phyloP scores from a whole-genome alignment of 257 asterid genomes.

The Gentiana straminea region DNA sequence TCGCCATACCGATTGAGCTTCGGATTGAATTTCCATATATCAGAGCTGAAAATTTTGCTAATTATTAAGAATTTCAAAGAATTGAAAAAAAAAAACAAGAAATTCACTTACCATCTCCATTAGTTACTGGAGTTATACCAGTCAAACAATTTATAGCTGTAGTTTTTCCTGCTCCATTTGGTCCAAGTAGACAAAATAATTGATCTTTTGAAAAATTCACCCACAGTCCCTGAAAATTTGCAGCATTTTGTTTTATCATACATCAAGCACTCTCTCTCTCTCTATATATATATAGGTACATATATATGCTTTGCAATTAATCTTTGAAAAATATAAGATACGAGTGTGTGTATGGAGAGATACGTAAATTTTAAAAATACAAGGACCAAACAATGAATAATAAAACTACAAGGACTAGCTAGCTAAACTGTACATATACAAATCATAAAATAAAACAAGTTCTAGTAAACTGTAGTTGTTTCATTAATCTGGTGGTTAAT shows the following conservation, averaged over 20 bases:
- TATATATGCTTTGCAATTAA: no score
- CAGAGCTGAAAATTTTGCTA: constrained; percentile 44
- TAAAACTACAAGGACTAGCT: no score
- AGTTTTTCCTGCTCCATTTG: constrained; percentile 98
- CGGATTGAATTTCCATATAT: constrained; percentile 76
- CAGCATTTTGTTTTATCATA: not conserved
- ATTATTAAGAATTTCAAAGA: not conserved
- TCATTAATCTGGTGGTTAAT: no score
- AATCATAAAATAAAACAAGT: no score
- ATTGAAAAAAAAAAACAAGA: not conserved
- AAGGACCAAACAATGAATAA: no score
- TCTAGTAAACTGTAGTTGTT: no score
- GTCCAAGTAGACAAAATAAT: constrained; percentile 94
- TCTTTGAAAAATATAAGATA: no score
- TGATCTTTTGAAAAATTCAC: constrained; percentile 83
- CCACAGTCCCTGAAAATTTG: constrained; percentile 75
- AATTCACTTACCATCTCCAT: constrained; percentile 71
- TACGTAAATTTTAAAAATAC: no score
- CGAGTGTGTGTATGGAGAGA: no score
- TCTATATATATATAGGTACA: not conserved
- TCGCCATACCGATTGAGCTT: constrained; percentile 72
- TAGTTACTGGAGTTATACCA: constrained; percentile 80
- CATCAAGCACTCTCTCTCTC: not conserved
- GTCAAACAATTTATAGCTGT: constrained; percentile 85
- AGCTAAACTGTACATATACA: no score